Percentiles rank a stretch among this genome's conserved stretches.
Evolutionary conservation across 2,329 filamentous ascomycete species (phyloP).

Genomic region (Ophiostoma tasmaniense): DNA sequence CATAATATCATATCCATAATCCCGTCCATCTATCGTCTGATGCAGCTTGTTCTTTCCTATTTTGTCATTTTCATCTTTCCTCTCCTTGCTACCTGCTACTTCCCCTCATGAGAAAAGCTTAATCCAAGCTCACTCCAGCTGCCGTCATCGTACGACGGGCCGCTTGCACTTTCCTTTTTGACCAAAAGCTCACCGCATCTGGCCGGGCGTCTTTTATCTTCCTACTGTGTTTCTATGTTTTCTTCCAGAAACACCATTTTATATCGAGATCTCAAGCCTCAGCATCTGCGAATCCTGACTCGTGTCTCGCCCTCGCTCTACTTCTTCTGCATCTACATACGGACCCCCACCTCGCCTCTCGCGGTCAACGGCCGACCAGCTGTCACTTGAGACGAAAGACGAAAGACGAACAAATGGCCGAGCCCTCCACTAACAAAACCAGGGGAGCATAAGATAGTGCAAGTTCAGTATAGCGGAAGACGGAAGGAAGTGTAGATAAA

Average conservation of each 20-base stretch:
- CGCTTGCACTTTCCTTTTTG: neutral
- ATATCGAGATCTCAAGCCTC: too few relatives aligned
- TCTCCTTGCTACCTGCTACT: neutral
- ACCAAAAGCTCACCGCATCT: neutral
- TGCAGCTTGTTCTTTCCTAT: neutral
- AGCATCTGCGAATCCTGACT: too few relatives aligned
- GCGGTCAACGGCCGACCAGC: neutral
- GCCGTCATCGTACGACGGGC: constrained; percentile 1
- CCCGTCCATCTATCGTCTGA: neutral
- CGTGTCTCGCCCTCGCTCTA: neutral
- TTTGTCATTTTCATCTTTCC: neutral
- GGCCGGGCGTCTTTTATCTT: neutral
- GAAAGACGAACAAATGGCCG: neutral
- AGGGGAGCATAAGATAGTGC: too few relatives aligned
- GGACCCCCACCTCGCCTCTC: constrained; percentile 6
- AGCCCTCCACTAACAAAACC: too few relatives aligned
- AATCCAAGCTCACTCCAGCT: neutral
- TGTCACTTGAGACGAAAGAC: neutral
- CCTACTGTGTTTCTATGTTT: neutral
- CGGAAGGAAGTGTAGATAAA: neutral
- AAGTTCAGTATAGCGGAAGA: too few relatives aligned
- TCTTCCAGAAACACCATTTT: too few relatives aligned
- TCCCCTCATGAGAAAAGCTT: neutral
- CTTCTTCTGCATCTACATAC: neutral
- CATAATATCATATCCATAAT: too few relatives aligned